Percentiles rank a stretch among this genome's conserved stretches.
These are phyloP conservation scores for Phalaenopsis aphrodite DNA, from an alignment of 106 monocot genomes.

Conservation along the genomic window DNA sequence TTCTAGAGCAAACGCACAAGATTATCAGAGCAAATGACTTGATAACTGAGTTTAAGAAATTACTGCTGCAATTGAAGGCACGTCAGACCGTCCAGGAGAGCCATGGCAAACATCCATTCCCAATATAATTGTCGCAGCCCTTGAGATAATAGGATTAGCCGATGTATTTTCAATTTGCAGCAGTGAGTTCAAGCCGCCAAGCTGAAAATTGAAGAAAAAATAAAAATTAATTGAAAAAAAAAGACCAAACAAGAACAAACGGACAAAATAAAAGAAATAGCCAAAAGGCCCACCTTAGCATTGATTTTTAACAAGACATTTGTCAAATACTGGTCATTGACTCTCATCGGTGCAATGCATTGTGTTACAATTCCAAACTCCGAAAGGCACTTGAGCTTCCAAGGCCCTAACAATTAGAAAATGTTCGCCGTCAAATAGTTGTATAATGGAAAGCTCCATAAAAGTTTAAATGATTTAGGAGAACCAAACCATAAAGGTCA, in stretches of 20 bases:
- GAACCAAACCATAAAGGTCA: slow-evolving; percentile 69
- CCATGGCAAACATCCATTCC: slow-evolving; percentile 44
- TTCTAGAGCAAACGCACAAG: not conserved
- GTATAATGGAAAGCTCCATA: not conserved
- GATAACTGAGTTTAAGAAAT: not conserved
- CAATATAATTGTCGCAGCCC: slow-evolving; percentile 13
- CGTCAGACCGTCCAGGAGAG: slow-evolving; percentile 54
- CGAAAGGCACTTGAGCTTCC: slow-evolving; percentile 79
- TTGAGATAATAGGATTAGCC: slow-evolving; percentile 9
- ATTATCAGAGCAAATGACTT: not conserved
- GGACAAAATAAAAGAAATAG: not conserved
- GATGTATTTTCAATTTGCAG: slow-evolving; percentile 43
- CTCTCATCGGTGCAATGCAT: slow-evolving; percentile 63
- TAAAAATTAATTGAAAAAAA: not conserved
- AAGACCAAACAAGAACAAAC: not conserved
- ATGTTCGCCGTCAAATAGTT: not conserved
- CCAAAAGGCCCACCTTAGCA: slow-evolving; percentile 46
- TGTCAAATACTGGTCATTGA: slow-evolving; percentile 82
- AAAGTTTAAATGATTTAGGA: not conserved
- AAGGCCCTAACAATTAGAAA: slow-evolving; percentile 50
- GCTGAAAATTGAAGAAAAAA: slow-evolving; percentile 23
- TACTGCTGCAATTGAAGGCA: slow-evolving; percentile 74
- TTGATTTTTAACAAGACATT: slow-evolving; percentile 92
- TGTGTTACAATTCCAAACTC: slow-evolving; percentile 88
- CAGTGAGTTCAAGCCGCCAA: slow-evolving; percentile 85